Base-by-base conservation (phyloP, 139 green algal species). In the Chlorella sp. region DNA sequence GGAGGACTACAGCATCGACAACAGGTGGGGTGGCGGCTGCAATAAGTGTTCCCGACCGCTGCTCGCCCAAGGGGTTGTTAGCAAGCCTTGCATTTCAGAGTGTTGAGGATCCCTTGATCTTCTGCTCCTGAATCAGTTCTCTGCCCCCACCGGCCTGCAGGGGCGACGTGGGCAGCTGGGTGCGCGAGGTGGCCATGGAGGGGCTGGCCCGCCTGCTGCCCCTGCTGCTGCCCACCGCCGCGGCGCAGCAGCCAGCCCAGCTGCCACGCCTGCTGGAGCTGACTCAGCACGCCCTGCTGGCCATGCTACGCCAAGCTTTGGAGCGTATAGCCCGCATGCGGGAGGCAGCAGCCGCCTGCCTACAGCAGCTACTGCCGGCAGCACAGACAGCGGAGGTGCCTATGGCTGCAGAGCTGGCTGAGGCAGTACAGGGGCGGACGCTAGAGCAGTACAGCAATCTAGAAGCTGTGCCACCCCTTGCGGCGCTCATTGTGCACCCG, bases 81-180 rank as follows among this genome's bases (percentile, higher is more conserved):
- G n/a, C n/a, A n/a, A n/a, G n/a, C n/a, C n/a, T n/a, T n/a, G n/a
- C n/a, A n/a, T n/a, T n/a, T n/a, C n/a, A n/a, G n/a, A n/a, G n/a
- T n/a, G n/a, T n/a, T n/a, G n/a, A n/a, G n/a, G n/a, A n/a, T n/a
- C n/a, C n/a, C n/a, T n/a, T n/a, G n/a, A n/a, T n/a, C n/a, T n/a
- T n/a, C n/a, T n/a, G n/a, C n/a, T n/a, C n/a, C n/a, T n/a, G n/a
- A n/a, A n/a, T 51, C 9, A 16, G 44, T 51, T 51, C 44, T 6
- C 44, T 51, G 44, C 44, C 44, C n/a, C 9, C 9, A 9, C 44
- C 44, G 6, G 44, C 6, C 44, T 51, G 56, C 85, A 90, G 96
- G 13, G 98, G 98, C 0, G 98, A 99, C 76, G 95, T 99, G 63
- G 98, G 98, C 36, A 97, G 92, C 85, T 98, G 95, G 95, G 95